Evolutionary conservation across 768 basidiomycete species (phyloP).

Genomic region (Kwoniella bestiolae): DNA sequence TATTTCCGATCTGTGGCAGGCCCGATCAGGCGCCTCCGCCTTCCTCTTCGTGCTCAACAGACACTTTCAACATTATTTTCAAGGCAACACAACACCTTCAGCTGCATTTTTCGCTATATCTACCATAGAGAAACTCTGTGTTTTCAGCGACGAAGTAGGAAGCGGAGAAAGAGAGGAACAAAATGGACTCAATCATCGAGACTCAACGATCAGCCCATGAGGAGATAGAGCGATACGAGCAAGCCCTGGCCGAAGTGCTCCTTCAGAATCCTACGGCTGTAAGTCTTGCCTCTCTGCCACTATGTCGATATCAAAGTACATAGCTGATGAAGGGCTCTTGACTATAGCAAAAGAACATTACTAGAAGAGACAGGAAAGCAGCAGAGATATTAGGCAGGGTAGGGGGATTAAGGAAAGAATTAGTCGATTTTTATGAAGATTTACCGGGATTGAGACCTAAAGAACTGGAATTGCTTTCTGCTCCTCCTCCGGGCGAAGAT

Average conservation of each 20-base stretch:
- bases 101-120: not conserved
- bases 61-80: slow-evolving; percentile 2
- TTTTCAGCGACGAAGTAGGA: not conserved
- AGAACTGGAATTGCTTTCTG: slow-evolving; percentile 50
- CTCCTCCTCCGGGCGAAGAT: slow-evolving; percentile 52
- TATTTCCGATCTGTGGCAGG: slow-evolving; percentile 3
- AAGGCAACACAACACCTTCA: not conserved
- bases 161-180: not conserved
- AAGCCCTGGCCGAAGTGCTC: slow-evolving; percentile 80
- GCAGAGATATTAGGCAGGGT: slow-evolving; percentile 87
- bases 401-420: slow-evolving; percentile 67
- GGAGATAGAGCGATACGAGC: slow-evolving; percentile 89
- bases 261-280: slow-evolving; percentile 61
- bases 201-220: slow-evolving; percentile 94
- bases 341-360: slow-evolving; percentile 47
- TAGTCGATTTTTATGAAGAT: slow-evolving; percentile 78
- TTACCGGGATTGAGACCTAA: slow-evolving; percentile 62
- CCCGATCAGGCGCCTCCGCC: not conserved
- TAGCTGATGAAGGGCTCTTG: not conserved
- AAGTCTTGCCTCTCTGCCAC: slow-evolving; percentile 26
- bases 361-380: slow-evolving; percentile 78
- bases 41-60: not conserved
- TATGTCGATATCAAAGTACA: too few relatives aligned
- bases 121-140: not conserved
- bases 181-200: slow-evolving; percentile 92